Conservation (phyloP, 371 early-diverging fungal genomes). For the Mucor indicus region DNA sequence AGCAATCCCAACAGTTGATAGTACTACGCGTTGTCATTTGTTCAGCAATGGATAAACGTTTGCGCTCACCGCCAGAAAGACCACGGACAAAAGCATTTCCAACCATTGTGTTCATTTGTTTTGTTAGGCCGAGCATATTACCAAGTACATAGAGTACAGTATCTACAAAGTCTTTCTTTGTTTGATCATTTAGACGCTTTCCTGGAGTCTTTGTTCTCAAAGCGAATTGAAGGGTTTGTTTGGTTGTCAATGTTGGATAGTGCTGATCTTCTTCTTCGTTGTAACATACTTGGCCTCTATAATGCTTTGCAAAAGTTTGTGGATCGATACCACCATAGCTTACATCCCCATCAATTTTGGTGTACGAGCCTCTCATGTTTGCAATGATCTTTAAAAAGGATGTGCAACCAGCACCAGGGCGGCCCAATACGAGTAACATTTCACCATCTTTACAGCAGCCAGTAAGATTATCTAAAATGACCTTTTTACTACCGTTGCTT, state of each 20-base stretch:
- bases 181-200: constrained; percentile 42
- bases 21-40: constrained; percentile 75
- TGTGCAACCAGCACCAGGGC: constrained; percentile 74
- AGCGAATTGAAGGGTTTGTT: constrained; percentile 66
- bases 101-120: constrained; percentile 73
- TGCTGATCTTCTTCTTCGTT: constrained; percentile 74
- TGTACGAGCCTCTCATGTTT: constrained; percentile 59
- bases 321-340: constrained; percentile 63
- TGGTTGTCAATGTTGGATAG: constrained; percentile 64
- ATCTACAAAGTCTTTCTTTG: constrained; percentile 36
- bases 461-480: constrained; percentile 50
- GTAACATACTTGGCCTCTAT: constrained; percentile 63
- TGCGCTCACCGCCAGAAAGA: constrained; percentile 82
- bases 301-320: constrained; percentile 46
- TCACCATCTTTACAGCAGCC: constrained; percentile 69
- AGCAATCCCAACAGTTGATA: constrained; percentile 80
- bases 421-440: constrained; percentile 71
- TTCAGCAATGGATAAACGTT: constrained; percentile 85
- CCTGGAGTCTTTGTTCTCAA: constrained; percentile 65
- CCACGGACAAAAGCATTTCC: constrained; percentile 83
- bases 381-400: constrained; percentile 64
- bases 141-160: constrained; percentile 51
- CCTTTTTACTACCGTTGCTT: constrained; percentile 18
- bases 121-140: constrained; percentile 68
- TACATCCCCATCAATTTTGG: constrained; percentile 51